phyloP scores from a whole-genome alignment of 805 yeast genomes.

The Zygosaccharomyces bisporus region DNA sequence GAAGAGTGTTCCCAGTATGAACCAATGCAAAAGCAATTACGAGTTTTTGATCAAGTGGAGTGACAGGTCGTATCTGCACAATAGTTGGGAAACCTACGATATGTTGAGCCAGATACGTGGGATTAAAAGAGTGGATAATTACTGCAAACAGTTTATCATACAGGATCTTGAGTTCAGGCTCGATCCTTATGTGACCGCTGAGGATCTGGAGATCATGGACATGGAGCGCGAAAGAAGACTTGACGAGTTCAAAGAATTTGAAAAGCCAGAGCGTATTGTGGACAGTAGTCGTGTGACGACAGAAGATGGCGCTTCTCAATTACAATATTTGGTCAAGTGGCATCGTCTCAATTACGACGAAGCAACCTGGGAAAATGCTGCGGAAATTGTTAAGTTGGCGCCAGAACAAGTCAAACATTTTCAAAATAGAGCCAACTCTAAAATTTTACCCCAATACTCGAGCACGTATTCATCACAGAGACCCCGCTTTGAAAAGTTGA shows the following conservation, averaged over 20 bases:
- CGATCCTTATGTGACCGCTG: constrained; percentile 81
- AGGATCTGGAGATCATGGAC: constrained; percentile 91
- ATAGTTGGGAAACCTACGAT: constrained; percentile 82
- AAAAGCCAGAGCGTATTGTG: constrained; percentile 84
- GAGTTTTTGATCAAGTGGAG: constrained; percentile 79
- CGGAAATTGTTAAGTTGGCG: constrained; percentile 75
- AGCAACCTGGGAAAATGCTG: constrained; percentile 95
- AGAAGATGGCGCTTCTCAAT: constrained; percentile 54
- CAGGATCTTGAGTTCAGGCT: constrained; percentile 70
- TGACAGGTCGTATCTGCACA: constrained; percentile 84
- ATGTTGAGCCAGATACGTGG: constrained; percentile 58
- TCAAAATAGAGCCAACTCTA: constrained; percentile 76
- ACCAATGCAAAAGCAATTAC: constrained; percentile 56
- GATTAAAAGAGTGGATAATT: constrained; percentile 81
- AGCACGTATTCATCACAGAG: constrained; percentile 65
- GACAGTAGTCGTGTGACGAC: constrained; percentile 68
- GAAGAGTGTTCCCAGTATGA: constrained; percentile 39
- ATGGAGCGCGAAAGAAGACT: constrained; percentile 79
- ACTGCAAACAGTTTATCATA: constrained; percentile 71
- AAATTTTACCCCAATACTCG: constrained; percentile 76
- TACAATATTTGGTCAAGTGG: constrained; percentile 92
- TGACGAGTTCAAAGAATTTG: constrained; percentile 80
- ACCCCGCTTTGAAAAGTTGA: constrained; percentile 85
- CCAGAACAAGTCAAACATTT: constrained; percentile 80
- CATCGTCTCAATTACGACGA: constrained; percentile 88